These are phyloP conservation scores for Solanum chacoense DNA, from an alignment of 305 asterid species.

Conservation along the genomic window DNA sequence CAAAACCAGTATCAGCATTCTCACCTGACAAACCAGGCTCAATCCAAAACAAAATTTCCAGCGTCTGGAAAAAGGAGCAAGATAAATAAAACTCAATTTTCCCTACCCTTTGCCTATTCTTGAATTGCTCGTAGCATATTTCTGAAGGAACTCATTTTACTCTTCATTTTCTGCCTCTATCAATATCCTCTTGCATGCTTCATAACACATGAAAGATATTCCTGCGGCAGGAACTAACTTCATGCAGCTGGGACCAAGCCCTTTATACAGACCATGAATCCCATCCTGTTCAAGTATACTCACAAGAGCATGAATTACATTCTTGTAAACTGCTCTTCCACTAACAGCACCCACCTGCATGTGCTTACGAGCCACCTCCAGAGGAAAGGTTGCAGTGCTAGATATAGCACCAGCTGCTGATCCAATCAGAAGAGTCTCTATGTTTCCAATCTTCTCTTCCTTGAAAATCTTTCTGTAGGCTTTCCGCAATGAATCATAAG, in stretches of 20 bases:
- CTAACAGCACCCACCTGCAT: conserved; percentile 94
- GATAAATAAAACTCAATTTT: not conserved
- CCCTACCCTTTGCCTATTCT: not conserved
- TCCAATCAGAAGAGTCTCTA: conserved; percentile 83
- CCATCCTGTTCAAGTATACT: conserved; percentile 83
- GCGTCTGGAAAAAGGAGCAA: not conserved
- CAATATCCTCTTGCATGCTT: conserved; percentile 86
- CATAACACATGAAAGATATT: conserved; percentile 95
- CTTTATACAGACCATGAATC: conserved; percentile 63
- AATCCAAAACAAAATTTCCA: not conserved
- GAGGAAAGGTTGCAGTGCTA: conserved; percentile 88
- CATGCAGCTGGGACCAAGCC: conserved; percentile 94
- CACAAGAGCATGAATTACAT: conserved; percentile 73
- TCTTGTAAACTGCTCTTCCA: conserved; percentile 76
- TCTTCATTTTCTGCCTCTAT: conserved; percentile 66
- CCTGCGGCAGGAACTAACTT: conserved; percentile 98
- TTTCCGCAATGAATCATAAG: conserved; percentile 69
- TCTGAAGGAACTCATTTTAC: not conserved
- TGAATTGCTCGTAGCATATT: not conserved
- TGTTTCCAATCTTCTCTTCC: conserved; percentile 69
- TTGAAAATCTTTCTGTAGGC: conserved; percentile 50
- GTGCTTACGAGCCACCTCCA: conserved; percentile 95
- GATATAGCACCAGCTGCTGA: conserved; percentile 91
- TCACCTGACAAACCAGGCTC: not conserved
- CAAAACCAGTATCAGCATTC: not conserved